Percentiles rank a stretch among this genome's conserved stretches.
These are phyloP conservation scores for Cladosporium cucumerinum DNA, from an alignment of 2,329 filamentous ascomycete species.

Conservation along the genomic window DNA sequence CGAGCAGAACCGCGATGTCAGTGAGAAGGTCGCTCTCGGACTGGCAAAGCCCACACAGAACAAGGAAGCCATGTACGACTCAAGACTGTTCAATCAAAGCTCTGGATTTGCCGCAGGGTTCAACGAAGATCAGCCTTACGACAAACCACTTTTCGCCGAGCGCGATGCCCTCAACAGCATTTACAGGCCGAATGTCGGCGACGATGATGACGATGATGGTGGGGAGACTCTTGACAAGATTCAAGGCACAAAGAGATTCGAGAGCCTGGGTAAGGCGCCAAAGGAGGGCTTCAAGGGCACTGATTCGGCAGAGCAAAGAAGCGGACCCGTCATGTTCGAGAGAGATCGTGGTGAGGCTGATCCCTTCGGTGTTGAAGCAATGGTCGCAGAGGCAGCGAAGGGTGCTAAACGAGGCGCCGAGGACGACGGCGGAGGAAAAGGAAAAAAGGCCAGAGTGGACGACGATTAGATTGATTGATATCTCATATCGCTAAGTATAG, in stretches of 20 bases:
- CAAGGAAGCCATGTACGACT: conserved; percentile 95
- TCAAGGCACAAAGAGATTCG: conserved; percentile 79
- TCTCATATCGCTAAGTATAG: neutral
- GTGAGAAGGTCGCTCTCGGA: conserved; percentile 91
- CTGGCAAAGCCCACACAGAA: conserved; percentile 91
- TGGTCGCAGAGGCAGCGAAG: conserved; percentile 75
- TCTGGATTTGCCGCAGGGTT: conserved; percentile 84
- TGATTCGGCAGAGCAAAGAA: conserved; percentile 75
- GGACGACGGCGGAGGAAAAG: conserved; percentile 54
- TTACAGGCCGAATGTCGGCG: conserved; percentile 72
- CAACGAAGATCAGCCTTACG: conserved; percentile 97
- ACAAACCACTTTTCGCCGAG: conserved; percentile 93
- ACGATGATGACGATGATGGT: conserved; percentile 72
- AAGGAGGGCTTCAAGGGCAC: conserved; percentile 86
- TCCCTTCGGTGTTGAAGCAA: conserved; percentile 91
- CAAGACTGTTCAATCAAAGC: conserved; percentile 87
- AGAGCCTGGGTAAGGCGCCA: conserved; percentile 73
- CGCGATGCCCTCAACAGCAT: conserved; percentile 94
- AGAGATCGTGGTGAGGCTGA: conserved; percentile 69
- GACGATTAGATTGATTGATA: conserved; percentile 52
- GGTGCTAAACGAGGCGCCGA: conserved; percentile 69
- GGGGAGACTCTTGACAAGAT: conserved; percentile 84
- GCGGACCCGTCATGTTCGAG: conserved; percentile 95
- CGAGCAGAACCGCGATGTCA: conserved; percentile 95
- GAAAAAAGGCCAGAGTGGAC: conserved; percentile 75